Evolutionary conservation across 805 yeast genomes (phyloP), one percentile per base, ranked within the genome.

Genomic region (Candida ascalaphidarum): DNA sequence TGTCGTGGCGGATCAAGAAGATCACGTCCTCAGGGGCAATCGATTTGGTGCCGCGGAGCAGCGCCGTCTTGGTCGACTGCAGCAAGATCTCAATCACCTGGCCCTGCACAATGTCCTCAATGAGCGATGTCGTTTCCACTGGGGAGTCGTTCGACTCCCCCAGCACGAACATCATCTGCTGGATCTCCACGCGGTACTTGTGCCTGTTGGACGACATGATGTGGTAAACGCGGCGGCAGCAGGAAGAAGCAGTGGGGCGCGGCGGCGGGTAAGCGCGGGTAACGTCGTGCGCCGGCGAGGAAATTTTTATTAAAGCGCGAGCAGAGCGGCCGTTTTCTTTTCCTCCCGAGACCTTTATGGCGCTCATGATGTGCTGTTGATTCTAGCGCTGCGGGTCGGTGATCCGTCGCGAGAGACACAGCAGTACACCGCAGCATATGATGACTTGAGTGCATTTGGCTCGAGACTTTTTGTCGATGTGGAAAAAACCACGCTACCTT

Each of bases 401-500:
- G n/a, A n/a, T n/a, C n/a, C n/a, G n/a, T n/a, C n/a, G n/a, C n/a
- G n/a, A n/a, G n/a, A n/a, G n/a, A n/a, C n/a, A n/a, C n/a, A n/a
- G n/a, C n/a, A n/a, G n/a, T n/a, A n/a, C n/a, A n/a, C n/a, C n/a
- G n/a, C n/a, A n/a, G n/a, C n/a, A n/a, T n/a, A 74, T 83, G 95
- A 83, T 83, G 95, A 83, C 41, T 63, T 63, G 96, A 86, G 95
- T 84, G 96, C 96, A 86, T 86, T 86, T 86, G 96, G 95, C 96
- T 86, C 95, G 94, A 85, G 95, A 81, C 81, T 55, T 69, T 66
- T 58, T 68, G 86, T 81, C 86, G 88, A 71, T 86, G 96, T 86
- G 95, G 96, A 86, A 83, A 83, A 82, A 83, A 68, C 76, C 95
- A 72, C 78, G 96, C 96, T 86, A 86, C 96, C 96, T 86, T 70